These are phyloP conservation scores for Boeremia lycopersici DNA, from an alignment of 2,329 filamentous ascomycete genomes.

Conservation along the genomic window DNA sequence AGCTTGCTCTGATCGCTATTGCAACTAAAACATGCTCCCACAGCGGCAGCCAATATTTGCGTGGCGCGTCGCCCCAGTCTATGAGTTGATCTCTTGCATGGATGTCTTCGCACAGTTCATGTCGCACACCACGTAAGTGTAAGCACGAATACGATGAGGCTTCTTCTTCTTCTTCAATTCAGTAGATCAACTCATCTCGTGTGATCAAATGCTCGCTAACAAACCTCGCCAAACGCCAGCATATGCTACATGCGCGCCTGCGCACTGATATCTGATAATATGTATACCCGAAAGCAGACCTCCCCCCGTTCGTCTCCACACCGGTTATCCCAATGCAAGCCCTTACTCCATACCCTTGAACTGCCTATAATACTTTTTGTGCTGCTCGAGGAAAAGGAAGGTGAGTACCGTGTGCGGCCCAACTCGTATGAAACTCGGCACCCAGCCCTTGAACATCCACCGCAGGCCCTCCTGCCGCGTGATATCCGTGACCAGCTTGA, in stretches of 20 bases:
- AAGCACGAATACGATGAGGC: too few relatives aligned
- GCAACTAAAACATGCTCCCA: background rate
- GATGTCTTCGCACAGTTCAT: too few relatives aligned
- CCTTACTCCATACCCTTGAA: slow-evolving; percentile 30
- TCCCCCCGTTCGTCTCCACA: background rate
- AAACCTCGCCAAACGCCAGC: slow-evolving; percentile 8
- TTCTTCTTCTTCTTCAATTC: too few relatives aligned
- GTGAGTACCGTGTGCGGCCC: slow-evolving; percentile 84
- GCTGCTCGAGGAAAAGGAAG: slow-evolving; percentile 84
- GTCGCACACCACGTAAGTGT: too few relatives aligned
- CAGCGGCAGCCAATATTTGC: too few relatives aligned
- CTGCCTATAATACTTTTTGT: slow-evolving; percentile 74
- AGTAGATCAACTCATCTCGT: background rate
- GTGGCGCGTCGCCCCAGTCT: too few relatives aligned
- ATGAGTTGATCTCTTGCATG: too few relatives aligned
- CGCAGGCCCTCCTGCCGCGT: slow-evolving; percentile 72
- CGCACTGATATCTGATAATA: slow-evolving; percentile 15
- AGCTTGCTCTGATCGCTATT: background rate
- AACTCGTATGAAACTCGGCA: slow-evolving; percentile 73
- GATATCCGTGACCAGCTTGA: slow-evolving; percentile 68
- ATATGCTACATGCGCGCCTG: slow-evolving; percentile 12
- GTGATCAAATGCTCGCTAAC: background rate
- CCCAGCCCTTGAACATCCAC: slow-evolving; percentile 92
- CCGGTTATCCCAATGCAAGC: background rate
- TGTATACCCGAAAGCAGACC: background rate